A percentile compares a stretch with the other conserved stretches of the same genome.
Conservation (phyloP, 148 eudicot species). For the Silene latifolia region DNA sequence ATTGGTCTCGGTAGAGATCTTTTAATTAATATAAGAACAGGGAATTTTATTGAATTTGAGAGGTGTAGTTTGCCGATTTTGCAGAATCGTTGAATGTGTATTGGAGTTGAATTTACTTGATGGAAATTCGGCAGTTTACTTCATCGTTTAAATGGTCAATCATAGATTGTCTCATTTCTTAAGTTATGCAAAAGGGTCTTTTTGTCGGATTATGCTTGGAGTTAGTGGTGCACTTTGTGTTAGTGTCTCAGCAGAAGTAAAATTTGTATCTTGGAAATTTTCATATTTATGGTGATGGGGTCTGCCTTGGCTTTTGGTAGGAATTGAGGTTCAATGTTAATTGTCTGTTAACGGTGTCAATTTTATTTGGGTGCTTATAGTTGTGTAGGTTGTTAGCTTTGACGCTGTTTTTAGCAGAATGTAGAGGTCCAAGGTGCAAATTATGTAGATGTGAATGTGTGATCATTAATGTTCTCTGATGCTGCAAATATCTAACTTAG, state of each 20-base stretch:
- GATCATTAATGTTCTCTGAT: background rate
- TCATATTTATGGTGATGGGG: background rate
- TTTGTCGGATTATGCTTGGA: background rate
- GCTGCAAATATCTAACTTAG: background rate
- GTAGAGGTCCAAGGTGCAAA: background rate
- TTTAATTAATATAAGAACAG: background rate
- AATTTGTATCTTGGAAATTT: background rate
- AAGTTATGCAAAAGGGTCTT: background rate
- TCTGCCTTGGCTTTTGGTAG: constrained; percentile 2
- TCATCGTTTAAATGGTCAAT: background rate
- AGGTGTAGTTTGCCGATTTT: background rate
- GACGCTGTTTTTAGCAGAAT: background rate
- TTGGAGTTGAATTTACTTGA: background rate
- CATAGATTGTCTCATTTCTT: background rate
- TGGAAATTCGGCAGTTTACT: background rate
- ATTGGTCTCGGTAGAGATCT: background rate
- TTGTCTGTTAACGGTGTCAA: background rate
- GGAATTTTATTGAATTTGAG: background rate
- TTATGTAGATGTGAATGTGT: background rate
- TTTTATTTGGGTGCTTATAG: background rate
- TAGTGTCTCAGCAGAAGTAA: background rate
- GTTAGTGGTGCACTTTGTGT: background rate
- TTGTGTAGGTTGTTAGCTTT: background rate
- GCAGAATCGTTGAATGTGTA: background rate
- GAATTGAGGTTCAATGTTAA: background rate